phyloP scores from a whole-genome alignment of 192 early-diverging fungal species.

The Thoreauomyces humboldtii region DNA sequence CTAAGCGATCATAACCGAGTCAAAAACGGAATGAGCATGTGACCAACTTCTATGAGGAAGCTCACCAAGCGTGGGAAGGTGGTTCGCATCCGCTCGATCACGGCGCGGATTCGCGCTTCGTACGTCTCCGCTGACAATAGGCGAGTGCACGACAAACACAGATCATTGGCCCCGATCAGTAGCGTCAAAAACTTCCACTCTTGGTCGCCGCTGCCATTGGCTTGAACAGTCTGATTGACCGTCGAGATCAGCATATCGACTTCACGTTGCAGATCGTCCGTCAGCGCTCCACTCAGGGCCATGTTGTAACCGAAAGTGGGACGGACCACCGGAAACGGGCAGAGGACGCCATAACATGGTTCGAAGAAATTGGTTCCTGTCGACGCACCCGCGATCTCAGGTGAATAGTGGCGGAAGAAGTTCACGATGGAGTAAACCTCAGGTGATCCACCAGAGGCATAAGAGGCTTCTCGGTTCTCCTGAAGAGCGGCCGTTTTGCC shows the following conservation, averaged over 20 bases:
- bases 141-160: neutral
- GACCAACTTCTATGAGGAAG: no score
- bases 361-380: neutral
- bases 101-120: neutral
- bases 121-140: neutral
- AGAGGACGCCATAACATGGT: neutral
- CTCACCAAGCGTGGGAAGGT: neutral
- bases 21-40: no score
- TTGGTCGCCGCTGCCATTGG: neutral
- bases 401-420: neutral
- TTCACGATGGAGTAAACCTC: neutral
- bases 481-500: neutral
- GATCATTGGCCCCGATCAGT: conserved; percentile 14
- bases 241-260: neutral
- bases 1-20: no score
- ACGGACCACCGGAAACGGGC: neutral
- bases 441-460: neutral
- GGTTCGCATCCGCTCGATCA: conserved; percentile 2
- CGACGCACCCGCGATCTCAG: neutral
- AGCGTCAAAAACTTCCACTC: conserved; percentile 10
- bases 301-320: neutral
- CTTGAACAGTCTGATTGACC: neutral
- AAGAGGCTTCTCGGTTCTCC: conserved; percentile 6
- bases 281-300: conserved; percentile 1
- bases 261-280: neutral